phyloP scores from a whole-genome alignment of 257 asterid genomes.

The Solanum rostratum region DNA sequence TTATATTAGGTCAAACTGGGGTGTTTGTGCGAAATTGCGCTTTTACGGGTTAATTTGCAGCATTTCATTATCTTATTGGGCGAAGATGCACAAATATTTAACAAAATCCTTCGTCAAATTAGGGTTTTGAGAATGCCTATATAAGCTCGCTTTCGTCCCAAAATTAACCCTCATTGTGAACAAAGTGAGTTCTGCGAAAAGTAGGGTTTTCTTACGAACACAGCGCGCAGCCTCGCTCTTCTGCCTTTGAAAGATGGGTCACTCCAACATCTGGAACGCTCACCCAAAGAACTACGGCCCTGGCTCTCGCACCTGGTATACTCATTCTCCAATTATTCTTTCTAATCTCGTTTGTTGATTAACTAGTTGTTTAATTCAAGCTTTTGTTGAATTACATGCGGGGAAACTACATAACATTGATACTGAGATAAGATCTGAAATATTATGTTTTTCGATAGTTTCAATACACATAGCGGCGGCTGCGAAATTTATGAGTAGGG shows the following conservation, averaged over 20 bases:
- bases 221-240: background rate
- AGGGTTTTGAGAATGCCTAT: background rate
- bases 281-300: slow-evolving; percentile 61
- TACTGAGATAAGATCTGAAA: background rate
- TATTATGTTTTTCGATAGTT: background rate
- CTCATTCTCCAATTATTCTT: background rate
- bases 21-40: background rate
- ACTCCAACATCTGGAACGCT: slow-evolving; percentile 42
- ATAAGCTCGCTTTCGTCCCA: background rate
- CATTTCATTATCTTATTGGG: background rate
- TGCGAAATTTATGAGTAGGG: too few species aligned
- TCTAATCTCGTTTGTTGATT: background rate
- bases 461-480: background rate
- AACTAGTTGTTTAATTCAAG: background rate
- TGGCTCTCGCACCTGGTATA: slow-evolving; percentile 54
- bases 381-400: background rate
- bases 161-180: background rate
- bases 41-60: background rate
- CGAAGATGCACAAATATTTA: background rate
- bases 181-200: background rate
- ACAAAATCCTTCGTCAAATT: background rate
- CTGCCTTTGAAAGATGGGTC: slow-evolving; percentile 30
- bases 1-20: background rate
- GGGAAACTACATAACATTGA: background rate
- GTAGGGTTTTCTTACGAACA: background rate